Evolutionary conservation across 192 early-diverging fungal species (phyloP), one percentile per base, ranked within the genome.

Genomic region (Coemansia sp.): DNA sequence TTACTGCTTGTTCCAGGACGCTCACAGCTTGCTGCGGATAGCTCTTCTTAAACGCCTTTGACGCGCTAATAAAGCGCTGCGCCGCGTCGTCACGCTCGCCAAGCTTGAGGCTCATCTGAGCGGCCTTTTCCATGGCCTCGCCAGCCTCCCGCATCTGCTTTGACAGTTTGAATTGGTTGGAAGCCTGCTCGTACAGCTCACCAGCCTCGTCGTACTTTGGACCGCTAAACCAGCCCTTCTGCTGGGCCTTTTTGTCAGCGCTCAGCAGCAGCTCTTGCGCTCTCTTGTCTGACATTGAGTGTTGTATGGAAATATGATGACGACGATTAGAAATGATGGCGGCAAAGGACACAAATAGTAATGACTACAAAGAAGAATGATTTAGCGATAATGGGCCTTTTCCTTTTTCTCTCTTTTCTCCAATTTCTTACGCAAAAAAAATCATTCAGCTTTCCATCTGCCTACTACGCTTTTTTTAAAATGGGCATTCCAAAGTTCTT

Each of bases 401-500:
- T 50, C 14, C 3, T 57, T 56, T 37, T 27, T 17, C n/a, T 29
- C 9, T 65, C 12, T 38, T 43, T 17, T 32, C 17, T 34, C 7
- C 24, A 39, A 52, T 38, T 53, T 52, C 34, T 32, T 58, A n/a
- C n/a, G n/a, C n/a, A n/a, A n/a, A n/a, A n/a, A n/a, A n/a, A n/a
- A n/a, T n/a, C n/a, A n/a, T n/a, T n/a, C n/a, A n/a, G n/a, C n/a
- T 39, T 17, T 15, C 26, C 18, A 56, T 22, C 55, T 36, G 21
- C 17, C 15, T 18, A 18, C 55, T 44, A 21, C 21, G 5, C 27
- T n/a, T n/a, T n/a, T n/a, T n/a, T n/a, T n/a, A n/a, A 24, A 53
- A 93, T 93, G 91, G 91, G 91, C 56, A 90, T 92, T 61, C 90
- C 89, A 61, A 89, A 97, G 83, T 98, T 97, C 70, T 98, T 98